phyloP scores from a whole-genome alignment of 1,284 basidiomycete species.

The Pterula multifida region DNA sequence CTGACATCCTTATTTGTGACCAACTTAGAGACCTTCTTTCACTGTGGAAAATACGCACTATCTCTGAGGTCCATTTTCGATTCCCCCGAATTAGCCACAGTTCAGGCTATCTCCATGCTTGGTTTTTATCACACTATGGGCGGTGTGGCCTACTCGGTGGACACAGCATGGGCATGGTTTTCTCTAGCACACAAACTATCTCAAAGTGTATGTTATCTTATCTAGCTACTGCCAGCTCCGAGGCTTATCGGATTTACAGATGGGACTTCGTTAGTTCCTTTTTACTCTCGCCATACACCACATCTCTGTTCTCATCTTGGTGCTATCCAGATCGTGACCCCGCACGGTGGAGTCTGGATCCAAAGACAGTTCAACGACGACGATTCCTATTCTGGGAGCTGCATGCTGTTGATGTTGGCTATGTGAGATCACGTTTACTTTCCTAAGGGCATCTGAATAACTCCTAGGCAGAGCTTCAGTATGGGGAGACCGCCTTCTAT shows the following conservation, averaged over 20 bases:
- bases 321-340: conserved; percentile 42
- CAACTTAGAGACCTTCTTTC: neutral
- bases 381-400: conserved; percentile 50
- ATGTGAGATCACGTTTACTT: conserved; percentile 9
- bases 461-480: conserved; percentile 29
- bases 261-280: conserved; percentile 39
- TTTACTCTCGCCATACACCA: neutral
- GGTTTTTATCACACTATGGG: conserved; percentile 42
- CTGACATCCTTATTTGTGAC: neutral
- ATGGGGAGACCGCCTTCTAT: conserved; percentile 45
- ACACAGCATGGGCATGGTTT: conserved; percentile 31
- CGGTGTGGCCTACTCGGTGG: conserved; percentile 37
- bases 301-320: conserved; percentile 6
- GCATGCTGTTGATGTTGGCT: conserved; percentile 40
- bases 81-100: conserved; percentile 46
- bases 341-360: conserved; percentile 41
- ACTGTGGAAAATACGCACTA: conserved; percentile 20
- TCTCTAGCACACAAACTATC: conserved; percentile 41
- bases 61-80: conserved; percentile 51
- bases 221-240: conserved; percentile 1
- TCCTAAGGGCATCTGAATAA: neutral
- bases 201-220: conserved; percentile 34
- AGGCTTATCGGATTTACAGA: conserved; percentile 21
- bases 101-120: conserved; percentile 47
- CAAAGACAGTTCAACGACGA: conserved; percentile 40